Evolutionary conservation across 495 filamentous ascomycete genomes (phyloP).

Genomic region (Podospora conica): DNA sequence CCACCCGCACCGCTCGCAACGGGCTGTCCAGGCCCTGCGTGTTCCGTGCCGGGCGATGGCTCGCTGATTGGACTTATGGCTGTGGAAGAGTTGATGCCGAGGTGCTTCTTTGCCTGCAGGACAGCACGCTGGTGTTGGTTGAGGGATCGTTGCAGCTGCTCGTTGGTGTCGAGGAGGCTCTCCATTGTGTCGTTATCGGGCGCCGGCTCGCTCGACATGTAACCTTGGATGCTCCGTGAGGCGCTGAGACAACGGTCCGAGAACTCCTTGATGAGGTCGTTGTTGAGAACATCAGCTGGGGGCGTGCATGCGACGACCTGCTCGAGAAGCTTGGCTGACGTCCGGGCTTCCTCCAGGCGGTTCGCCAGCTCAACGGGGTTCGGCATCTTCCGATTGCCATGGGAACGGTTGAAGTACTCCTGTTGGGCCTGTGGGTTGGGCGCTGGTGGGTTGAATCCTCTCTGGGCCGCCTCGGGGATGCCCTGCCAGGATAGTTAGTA

Average conservation of each 20-base stretch:
- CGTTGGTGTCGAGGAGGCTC: slow-evolving; percentile 90
- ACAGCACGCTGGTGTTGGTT: slow-evolving; percentile 77
- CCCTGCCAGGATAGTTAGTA: not conserved
- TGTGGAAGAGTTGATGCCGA: slow-evolving; percentile 24
- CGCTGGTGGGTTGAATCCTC: slow-evolving; percentile 18
- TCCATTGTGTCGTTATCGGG: slow-evolving; percentile 92
- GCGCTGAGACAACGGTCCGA: slow-evolving; percentile 78
- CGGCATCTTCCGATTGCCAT: slow-evolving; percentile 52
- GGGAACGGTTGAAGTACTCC: slow-evolving; percentile 40
- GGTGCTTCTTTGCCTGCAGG: slow-evolving; percentile 59
- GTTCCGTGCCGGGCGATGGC: slow-evolving; percentile 4
- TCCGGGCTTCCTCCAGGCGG: slow-evolving; percentile 82
- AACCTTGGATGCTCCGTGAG: slow-evolving; percentile 68
- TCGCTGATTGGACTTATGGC: slow-evolving; percentile 10
- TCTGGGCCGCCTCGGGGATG: slow-evolving; percentile 14
- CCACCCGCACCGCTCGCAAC: not conserved
- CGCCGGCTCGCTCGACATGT: slow-evolving; percentile 70
- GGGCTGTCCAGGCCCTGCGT: not conserved
- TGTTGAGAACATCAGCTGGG: slow-evolving; percentile 61
- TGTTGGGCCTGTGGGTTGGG: slow-evolving; percentile 21
- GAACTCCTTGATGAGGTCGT: slow-evolving; percentile 91
- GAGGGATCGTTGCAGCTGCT: slow-evolving; percentile 70
- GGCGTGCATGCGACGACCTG: slow-evolving; percentile 85
- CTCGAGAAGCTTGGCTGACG: slow-evolving; percentile 80
- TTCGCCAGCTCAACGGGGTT: slow-evolving; percentile 71